Base-by-base conservation (phyloP, 352 stramenopile species). In the Globisporangium spiculum region DNA sequence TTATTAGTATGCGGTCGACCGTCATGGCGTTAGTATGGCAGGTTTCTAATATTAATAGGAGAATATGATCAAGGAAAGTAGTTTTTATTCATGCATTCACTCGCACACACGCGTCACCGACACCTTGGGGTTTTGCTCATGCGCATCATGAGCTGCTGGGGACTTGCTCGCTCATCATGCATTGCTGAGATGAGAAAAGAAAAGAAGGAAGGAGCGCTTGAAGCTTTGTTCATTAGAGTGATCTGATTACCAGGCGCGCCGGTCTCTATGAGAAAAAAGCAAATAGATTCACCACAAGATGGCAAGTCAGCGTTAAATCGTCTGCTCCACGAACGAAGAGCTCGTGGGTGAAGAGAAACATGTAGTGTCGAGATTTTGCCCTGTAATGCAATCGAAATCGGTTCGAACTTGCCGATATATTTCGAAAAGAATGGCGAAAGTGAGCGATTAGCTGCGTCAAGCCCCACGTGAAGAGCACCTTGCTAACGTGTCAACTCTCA, bases 1-100 rank as follows among this genome's bases (percentile, higher is more conserved):
- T 65, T 65, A 55, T 59, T 48, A 71, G 26, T 64, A 68, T 48
- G 52, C 32, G 18, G 44, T 30, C 44, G 60, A 48, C 60, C 27
- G 60, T 34, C 60, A 66, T 79, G 74, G 60, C 58, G 68, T 71
- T 68, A 72, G 72, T 77, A 78, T 79, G 73, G 75, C 75, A 73
- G 56, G 44, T 53, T 52, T 75, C 69, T 74, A 63, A 59, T 68
- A 71, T 67, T 53, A 66, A 54, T 30, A 69, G 44, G 34, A 67
- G 7, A 60, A 59, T 30, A 48, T n/a, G 14, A 22, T 18, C 20
- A 30, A 60, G 24, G 27, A 66, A 66, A 56, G 22, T 18, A 38
- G 32, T 55, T 54, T 55, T 16, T 26, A n/a, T 54, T 64, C 24
- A 18, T 41, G 30, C 54, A 32, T 5, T 41, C 44, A n/a, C 16